phyloP scores from a whole-genome alignment of 208 protist genomes.

The Porcisia deanei region DNA sequence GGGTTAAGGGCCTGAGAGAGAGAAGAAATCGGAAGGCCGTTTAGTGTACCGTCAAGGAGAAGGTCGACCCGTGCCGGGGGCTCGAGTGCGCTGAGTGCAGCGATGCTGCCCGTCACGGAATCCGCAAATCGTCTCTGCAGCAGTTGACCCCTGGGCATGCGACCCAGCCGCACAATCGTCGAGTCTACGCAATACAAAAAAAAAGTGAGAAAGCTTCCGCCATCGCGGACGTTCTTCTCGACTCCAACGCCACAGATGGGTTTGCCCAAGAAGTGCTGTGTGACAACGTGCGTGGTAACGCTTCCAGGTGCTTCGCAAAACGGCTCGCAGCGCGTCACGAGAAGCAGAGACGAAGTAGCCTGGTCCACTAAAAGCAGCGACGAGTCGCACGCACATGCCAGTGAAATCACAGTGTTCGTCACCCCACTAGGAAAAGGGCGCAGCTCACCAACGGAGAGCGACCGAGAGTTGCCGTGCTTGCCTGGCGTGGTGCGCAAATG shows the following conservation, averaged over 20 bases:
- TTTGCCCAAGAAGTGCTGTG: conserved; percentile 39
- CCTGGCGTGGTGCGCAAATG: neutral
- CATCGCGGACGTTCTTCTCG: conserved; percentile 26
- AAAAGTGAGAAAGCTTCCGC: conserved; percentile 34
- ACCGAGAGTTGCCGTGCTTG: neutral
- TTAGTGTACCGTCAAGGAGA: conserved; percentile 33
- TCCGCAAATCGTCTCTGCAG: conserved; percentile 37
- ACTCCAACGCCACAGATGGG: conserved; percentile 40
- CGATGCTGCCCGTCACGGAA: conserved; percentile 20
- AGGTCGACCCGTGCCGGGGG: conserved; percentile 33
- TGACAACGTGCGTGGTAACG: conserved; percentile 37
- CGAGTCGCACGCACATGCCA: conserved; percentile 17
- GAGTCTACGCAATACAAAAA: conserved; percentile 55
- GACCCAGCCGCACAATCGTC: conserved; percentile 37
- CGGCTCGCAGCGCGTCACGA: conserved; percentile 38
- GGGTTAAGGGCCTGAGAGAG: conserved; percentile 22
- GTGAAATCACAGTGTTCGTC: conserved; percentile 24
- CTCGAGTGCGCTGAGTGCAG: conserved; percentile 26
- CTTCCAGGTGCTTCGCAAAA: conserved; percentile 34
- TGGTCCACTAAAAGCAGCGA: conserved; percentile 53
- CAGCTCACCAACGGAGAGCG: conserved; percentile 14
- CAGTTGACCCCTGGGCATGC: conserved; percentile 39
- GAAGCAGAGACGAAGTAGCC: conserved; percentile 35
- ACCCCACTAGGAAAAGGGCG: conserved; percentile 9
- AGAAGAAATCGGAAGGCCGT: conserved; percentile 31